phyloP scores from a whole-genome alignment of 2,329 filamentous ascomycete genomes.

The Trichoderma polysporum region DNA sequence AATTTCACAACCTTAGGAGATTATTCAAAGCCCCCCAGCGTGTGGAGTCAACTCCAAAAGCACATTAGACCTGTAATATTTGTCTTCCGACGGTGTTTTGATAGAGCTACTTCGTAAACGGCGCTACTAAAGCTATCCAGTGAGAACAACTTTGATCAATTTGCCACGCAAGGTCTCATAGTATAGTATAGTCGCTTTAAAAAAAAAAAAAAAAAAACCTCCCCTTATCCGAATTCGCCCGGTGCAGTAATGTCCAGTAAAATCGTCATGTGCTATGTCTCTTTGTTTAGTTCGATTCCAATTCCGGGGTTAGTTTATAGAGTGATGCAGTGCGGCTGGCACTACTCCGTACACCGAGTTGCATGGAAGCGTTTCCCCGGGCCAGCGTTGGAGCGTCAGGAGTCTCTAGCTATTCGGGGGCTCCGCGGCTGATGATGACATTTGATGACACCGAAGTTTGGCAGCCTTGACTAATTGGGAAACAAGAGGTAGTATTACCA shows the following conservation, averaged over 20 bases:
- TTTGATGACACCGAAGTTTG: not conserved
- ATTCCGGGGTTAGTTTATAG: not conserved
- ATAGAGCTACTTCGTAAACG: not conserved
- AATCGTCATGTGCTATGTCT: not conserved
- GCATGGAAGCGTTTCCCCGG: not conserved
- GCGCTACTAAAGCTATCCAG: not conserved
- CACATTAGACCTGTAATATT: not conserved
- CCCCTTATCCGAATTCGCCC: not conserved
- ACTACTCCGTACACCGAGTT: no score
- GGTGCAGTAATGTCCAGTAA: not conserved
- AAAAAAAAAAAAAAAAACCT: no score
- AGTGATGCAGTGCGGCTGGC: not conserved
- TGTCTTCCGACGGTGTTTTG: not conserved
- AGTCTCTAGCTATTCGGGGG: not conserved
- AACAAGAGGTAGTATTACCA: not conserved
- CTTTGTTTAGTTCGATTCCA: not conserved
- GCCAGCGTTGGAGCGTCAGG: not conserved
- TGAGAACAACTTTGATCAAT: not conserved
- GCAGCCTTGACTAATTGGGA: not conserved
- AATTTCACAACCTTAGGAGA: not conserved
- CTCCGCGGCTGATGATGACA: slow-evolving; percentile 2
- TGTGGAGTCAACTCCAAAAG: not conserved
- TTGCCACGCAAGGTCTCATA: not conserved
- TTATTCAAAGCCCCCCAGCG: not conserved
- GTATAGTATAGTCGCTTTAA: not conserved